Evolutionary conservation across 148 eudicot species (phyloP).

Genomic region (Persicaria maculosa): DNA sequence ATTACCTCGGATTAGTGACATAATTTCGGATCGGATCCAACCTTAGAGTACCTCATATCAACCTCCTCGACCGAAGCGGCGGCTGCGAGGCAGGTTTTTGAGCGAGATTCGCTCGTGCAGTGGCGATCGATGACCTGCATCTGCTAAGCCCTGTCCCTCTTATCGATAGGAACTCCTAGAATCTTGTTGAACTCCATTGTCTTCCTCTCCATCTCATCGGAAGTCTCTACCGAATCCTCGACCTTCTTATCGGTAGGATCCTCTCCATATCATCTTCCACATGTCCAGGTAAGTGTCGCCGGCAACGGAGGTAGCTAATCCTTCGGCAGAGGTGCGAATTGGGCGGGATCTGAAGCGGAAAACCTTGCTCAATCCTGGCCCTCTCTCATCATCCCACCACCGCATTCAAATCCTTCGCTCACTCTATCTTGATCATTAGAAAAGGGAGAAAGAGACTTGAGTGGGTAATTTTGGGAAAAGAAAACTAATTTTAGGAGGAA

Average conservation of each 20-base stretch:
- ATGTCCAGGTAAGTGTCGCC: conserved; percentile 57
- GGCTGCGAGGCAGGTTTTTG: conserved; percentile 18
- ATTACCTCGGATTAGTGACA: too few species aligned
- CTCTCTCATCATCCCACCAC: too few species aligned
- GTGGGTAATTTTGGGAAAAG: too few species aligned
- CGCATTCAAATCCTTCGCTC: too few species aligned
- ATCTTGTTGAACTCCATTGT: conserved; percentile 58
- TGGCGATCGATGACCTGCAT: conserved; percentile 89
- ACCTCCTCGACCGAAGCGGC: conserved; percentile 8
- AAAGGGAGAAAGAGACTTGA: too few species aligned
- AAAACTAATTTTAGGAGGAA: too few species aligned
- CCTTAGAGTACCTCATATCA: too few species aligned
- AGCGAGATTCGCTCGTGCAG: conserved; percentile 49
- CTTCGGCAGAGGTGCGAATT: conserved; percentile 27
- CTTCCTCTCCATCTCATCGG: conserved; percentile 49
- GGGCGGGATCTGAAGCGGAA: conserved; percentile 12
- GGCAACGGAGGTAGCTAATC: background rate
- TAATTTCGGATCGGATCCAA: too few species aligned
- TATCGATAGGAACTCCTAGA: conserved; percentile 57
- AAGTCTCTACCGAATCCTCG: conserved; percentile 16
- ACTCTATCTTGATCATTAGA: too few species aligned
- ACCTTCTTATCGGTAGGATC: background rate
- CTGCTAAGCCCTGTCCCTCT: conserved; percentile 67
- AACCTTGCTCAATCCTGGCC: too few species aligned
- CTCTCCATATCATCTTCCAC: conserved; percentile 52